These are phyloP conservation scores for Tausonia pullulans DNA, from an alignment of 1,284 basidiomycete species.

Conservation along the genomic window DNA sequence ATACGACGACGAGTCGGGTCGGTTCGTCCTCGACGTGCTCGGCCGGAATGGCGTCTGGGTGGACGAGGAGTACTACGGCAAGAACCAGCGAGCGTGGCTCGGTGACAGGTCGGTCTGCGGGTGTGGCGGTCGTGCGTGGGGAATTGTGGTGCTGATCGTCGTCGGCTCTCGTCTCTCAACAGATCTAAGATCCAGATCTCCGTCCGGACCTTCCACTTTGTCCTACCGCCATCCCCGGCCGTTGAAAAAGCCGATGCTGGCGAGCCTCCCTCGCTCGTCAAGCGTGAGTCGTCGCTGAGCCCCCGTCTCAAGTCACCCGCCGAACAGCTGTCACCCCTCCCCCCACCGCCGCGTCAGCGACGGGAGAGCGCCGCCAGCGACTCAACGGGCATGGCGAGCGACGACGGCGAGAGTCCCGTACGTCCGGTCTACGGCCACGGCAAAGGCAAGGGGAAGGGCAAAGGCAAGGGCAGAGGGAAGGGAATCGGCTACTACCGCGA, in stretches of 20 bases:
- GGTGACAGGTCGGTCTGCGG: constrained; percentile 54
- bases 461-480: constrained; percentile 21
- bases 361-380: neutral
- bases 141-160: neutral
- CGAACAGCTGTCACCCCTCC: neutral
- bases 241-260: too few relatives aligned
- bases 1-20: constrained; percentile 65
- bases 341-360: neutral
- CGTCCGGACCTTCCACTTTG: constrained; percentile 92
- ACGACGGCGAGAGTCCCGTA: neutral
- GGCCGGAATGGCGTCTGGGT: constrained; percentile 97
- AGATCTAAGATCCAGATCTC: constrained; percentile 98
- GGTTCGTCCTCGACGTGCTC: constrained; percentile 82
- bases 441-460: constrained; percentile 14
- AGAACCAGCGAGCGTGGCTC: constrained; percentile 70
- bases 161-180: constrained; percentile 5
- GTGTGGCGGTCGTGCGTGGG: too few relatives aligned
- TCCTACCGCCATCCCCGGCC: constrained; percentile 51
- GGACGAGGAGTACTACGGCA: constrained; percentile 85
- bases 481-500: neutral
- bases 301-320: neutral
- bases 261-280: too few relatives aligned
- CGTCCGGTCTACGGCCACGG: neutral
- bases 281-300: neutral
- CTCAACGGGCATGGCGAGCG: neutral